phyloP scores from a whole-genome alignment of 306 rosid genomes.

The Trichosanthes cucumerina region DNA sequence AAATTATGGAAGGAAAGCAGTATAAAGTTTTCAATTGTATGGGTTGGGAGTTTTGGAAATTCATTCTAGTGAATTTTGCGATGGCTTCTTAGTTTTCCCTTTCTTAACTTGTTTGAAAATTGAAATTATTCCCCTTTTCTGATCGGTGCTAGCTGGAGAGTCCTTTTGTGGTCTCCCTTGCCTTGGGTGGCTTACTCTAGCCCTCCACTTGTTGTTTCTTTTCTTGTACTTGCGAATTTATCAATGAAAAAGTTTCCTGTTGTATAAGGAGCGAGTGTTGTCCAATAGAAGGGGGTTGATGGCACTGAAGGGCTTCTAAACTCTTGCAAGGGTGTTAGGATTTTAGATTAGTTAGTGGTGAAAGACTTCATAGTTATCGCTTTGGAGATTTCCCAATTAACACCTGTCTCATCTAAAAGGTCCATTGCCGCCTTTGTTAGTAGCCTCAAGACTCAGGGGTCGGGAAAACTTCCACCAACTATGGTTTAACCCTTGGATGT shows the following conservation, averaged over 20 bases:
- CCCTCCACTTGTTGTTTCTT: background rate
- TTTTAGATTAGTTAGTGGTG: background rate
- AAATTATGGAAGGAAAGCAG: too few species aligned
- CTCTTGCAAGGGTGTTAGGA: background rate
- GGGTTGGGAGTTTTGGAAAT: background rate
- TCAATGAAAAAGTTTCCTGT: background rate
- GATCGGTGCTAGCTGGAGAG: background rate
- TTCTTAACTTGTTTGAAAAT: background rate
- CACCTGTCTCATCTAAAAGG: background rate
- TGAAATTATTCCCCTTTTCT: background rate
- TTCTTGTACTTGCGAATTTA: background rate
- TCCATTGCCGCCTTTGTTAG: background rate
- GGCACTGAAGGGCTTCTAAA: background rate
- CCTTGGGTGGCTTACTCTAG: background rate
- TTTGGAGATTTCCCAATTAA: background rate
- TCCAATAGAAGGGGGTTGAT: background rate
- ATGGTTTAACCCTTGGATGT: background rate
- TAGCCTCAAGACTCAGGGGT: background rate
- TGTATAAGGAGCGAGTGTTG: background rate
- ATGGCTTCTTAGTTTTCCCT: background rate
- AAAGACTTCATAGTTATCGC: background rate
- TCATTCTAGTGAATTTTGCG: background rate
- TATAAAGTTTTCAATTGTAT: too few species aligned
- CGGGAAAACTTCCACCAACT: background rate
- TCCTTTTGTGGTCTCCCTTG: background rate